Base-by-base conservation (phyloP, 75 land plant species). In the Azolla pinnata region DNA sequence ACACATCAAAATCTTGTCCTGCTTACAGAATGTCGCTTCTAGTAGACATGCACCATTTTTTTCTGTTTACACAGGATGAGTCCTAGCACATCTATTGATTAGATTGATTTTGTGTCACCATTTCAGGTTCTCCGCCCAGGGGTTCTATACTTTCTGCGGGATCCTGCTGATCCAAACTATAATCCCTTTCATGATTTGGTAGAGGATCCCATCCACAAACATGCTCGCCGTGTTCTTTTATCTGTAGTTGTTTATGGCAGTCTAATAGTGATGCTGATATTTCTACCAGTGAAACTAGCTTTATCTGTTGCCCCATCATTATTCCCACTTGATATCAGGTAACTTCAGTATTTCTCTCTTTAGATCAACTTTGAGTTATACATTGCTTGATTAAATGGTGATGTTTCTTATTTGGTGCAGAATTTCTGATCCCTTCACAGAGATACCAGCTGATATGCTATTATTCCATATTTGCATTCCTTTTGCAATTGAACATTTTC, bases 171-270 rank as follows among this genome's bases (percentile, higher is more conserved):
- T 81, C 98, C 96, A 20, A 93, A 93, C 50, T 93, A 93, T 33
- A 93, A 93, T 57, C 98, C 98, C 2, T 93, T 93, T 68, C 87
- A 90, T 48, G 98, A 93, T 73, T 75, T 93, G 5, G 87, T 93
- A 68, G 96, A 93, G 76, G 98, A 93, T 73, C 98, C 96, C 47
- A 79, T 85, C 31, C 87, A 93, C 60, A 93, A 93, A 69, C 98
- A 93, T 81, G 98, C 96, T 56, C 84, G 98, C 4, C 75, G 98
- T n/a, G 96, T 93, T 49, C 63, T 93, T 31, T 65, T 93, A 23
- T 93, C 98, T 52, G 85, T 93, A 31, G 87, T 85, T 38, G 98
- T 93, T 28, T 93, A 93, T 81, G 98, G 98, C 34, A 93, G 98
- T 64, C 81, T 93, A 54, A 89, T 93, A 67, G 98, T 93, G 33